Percentiles rank a stretch among this genome's conserved stretches.
phyloP scores from a whole-genome alignment of 495 filamentous ascomycete species.

The Daldinia caldariorum region DNA sequence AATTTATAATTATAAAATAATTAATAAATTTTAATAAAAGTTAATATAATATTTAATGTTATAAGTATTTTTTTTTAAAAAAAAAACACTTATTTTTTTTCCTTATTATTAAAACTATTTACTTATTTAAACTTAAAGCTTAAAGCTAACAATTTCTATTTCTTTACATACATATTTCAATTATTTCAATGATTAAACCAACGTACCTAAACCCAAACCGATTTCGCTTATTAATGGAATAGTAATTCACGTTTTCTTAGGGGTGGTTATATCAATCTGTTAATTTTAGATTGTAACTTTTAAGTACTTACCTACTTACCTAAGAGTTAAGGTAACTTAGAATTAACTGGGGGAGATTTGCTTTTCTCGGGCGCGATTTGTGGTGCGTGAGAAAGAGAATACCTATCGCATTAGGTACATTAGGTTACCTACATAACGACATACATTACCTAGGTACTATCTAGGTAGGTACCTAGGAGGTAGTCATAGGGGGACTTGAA shows the following conservation, averaged over 20 bases:
- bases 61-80: too few relatives aligned
- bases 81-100: too few relatives aligned
- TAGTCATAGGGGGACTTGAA: background rate
- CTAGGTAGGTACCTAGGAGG: too few relatives aligned
- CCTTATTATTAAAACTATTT: too few relatives aligned
- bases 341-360: background rate
- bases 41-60: too few relatives aligned
- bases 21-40: too few relatives aligned
- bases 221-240: background rate
- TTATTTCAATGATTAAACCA: background rate
- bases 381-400: background rate
- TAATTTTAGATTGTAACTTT: background rate
- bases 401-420: background rate
- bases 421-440: constrained; percentile 3
- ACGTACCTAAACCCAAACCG: background rate
- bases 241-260: background rate
- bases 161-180: background rate
- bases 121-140: too few relatives aligned
- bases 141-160: background rate
- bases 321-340: background rate
- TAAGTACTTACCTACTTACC: too few relatives aligned
- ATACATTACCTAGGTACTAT: too few relatives aligned
- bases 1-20: too few relatives aligned
- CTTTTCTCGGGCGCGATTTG: background rate
- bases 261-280: background rate